Evolutionary conservation across 2,329 filamentous ascomycete species (phyloP).

Genomic region (Onygenales sp.): DNA sequence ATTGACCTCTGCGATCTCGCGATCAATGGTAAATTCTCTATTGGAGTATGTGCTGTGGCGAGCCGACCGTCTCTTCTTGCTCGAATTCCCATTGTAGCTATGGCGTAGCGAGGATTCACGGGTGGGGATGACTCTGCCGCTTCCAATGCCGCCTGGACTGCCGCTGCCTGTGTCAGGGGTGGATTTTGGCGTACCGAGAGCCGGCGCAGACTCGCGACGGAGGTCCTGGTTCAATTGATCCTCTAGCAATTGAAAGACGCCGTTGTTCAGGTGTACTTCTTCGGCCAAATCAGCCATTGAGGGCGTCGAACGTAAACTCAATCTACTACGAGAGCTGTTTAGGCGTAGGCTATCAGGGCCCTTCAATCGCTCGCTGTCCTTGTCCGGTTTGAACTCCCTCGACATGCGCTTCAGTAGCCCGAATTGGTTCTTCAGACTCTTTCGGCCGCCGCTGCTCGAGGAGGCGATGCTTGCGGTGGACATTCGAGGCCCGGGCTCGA

Average conservation of each 20-base stretch:
- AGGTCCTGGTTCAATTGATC: constrained; percentile 3
- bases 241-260: not conserved
- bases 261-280: constrained; percentile 15
- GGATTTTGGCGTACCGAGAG: constrained; percentile 26
- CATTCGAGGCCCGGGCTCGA: constrained; percentile 29
- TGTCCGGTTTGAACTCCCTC: constrained; percentile 28
- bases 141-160: constrained; percentile 31
- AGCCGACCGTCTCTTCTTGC: constrained; percentile 46
- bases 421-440: constrained; percentile 27
- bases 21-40: constrained; percentile 30
- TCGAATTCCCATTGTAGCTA: constrained; percentile 40
- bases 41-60: constrained; percentile 32
- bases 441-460: constrained; percentile 28
- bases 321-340: constrained; percentile 25
- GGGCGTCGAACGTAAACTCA: constrained; percentile 30
- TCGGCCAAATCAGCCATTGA: constrained; percentile 36
- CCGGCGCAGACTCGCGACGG: constrained; percentile 16
- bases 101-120: constrained; percentile 60
- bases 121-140: constrained; percentile 50
- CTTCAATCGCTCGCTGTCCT: constrained; percentile 25
- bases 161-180: constrained; percentile 17
- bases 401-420: constrained; percentile 26
- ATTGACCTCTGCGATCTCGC: constrained; percentile 27
- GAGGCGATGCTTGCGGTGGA: constrained; percentile 32
- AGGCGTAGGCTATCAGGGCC: constrained; percentile 21